Base-by-base conservation (phyloP, 2,329 filamentous ascomycete species). In the Ramichloridium luteum region DNA sequence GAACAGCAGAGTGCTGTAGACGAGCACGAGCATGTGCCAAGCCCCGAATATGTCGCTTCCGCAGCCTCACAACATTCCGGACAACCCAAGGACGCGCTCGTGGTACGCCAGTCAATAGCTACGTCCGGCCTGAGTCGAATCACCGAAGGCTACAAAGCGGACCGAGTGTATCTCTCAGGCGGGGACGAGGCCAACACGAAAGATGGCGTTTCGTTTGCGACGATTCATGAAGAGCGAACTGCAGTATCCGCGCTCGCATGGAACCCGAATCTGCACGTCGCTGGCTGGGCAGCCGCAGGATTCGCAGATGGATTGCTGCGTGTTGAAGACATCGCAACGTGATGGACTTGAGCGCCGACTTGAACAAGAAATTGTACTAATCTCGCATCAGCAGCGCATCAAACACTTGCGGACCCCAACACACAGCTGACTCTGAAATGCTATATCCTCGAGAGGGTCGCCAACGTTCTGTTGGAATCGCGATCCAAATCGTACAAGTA, bases 251-350 rank as follows among this genome's bases (percentile, higher is more conserved):
- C 54, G 6, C 44, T 68, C 27, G 54, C 57, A 10, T 70, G 65
- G 65, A 69, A 69, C 44, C 61, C 61, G n/a, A 69, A 68, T 44
- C 16, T 61, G 13, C 55, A 51, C 25, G 61, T 50, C 35, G 65
- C 60, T 5, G 62, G 61, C 0, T 70, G 65, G 65, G 65, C 65
- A 5, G 61, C 62, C 4, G 65, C 64, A 12, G 65, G 62, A 3
- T 59, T 61, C 50, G 63, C 55, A 2, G 57, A 57, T 48, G 65
- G 65, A 6, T 40, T 68, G 35, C 35, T 68, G 22, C 59, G 64
- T 31, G 58, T 68, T 0, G 64, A 68, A 44, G 65, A 69, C 48
- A 35, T 69, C 25, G 44, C 42, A n/a, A n/a, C n/a, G n/a, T n/a
- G n/a, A n/a, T n/a, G n/a, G n/a, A n/a, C n/a, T n/a, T n/a, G n/a